Evolutionary conservation across 1,284 basidiomycete genomes (phyloP).

Genomic region (Taiwanofungus camphoratus): DNA sequence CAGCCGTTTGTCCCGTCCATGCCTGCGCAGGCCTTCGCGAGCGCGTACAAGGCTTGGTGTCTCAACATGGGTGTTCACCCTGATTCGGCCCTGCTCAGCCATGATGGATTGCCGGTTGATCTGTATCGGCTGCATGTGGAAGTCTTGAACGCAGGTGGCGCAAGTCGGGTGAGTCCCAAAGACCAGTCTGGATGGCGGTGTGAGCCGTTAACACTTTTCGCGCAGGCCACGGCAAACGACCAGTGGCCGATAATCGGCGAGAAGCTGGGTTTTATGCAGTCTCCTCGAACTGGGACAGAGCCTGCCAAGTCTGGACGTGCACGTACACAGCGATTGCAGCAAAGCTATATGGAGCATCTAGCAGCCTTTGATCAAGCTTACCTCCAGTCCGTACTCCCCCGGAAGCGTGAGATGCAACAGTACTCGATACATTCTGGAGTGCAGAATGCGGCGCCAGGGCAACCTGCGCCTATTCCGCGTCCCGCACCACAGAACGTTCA

Average conservation of each 20-base stretch:
- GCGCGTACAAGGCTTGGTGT: conserved; percentile 43
- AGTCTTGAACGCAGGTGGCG: conserved; percentile 54
- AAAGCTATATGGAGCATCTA: conserved; percentile 57
- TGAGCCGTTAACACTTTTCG: not conserved
- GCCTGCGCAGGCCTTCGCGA: conserved; percentile 44
- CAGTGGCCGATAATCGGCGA: conserved; percentile 62
- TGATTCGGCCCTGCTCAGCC: conserved; percentile 35
- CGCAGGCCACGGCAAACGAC: conserved; percentile 49
- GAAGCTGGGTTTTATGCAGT: conserved; percentile 55
- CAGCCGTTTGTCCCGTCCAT: no score
- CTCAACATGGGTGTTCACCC: conserved; percentile 33
- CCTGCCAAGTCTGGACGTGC: conserved; percentile 54
- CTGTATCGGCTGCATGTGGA: conserved; percentile 49
- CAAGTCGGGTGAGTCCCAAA: conserved; percentile 40
- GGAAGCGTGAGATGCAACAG: conserved; percentile 8
- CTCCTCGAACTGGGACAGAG: conserved; percentile 49
- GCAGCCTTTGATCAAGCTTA: conserved; percentile 53
- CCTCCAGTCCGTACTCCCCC: conserved; percentile 22
- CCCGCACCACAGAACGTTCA: not conserved
- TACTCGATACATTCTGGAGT: conserved; percentile 8
- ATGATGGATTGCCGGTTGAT: conserved; percentile 51
- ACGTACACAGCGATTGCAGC: conserved; percentile 51
- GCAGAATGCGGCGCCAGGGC: conserved; percentile 6
- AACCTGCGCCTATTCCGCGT: not conserved
- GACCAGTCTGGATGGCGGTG: no score